Base-by-base conservation (phyloP, 1,284 basidiomycete species). In the Cryptococcus amylolentus region DNA sequence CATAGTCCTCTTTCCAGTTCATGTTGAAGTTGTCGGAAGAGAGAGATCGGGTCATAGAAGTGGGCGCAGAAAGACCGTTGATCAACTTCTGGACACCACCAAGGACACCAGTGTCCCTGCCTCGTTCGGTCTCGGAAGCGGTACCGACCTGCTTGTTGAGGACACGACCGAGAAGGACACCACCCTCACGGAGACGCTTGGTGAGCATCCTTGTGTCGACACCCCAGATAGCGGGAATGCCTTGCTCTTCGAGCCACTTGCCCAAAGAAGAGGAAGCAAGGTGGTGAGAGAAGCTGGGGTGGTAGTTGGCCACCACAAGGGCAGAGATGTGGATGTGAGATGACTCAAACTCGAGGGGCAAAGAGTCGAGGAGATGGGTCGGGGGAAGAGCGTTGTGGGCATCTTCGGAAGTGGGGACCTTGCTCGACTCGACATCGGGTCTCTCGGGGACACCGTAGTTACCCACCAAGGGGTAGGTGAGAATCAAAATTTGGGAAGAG, bases 371-470 rank as follows among this genome's bases (percentile, higher is more conserved):
- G 46, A 78, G 65, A 55, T 69, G 54, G 14, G 68, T 69, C 13
- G 69, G 53, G 31, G 73, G 72, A 45, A 68, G 70, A 23, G 73
- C 72, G 41, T 75, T 73, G 63, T 73, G 69, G n/a, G 71, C 71
- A 53, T 76, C 71, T 43, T 68, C 71, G 35, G 72, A 66, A 39
- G 75, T 67, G 16, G 73, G 71, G 43, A 68, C 55, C n/a, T 55
- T 49, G 51, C 57, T 56, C 12, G 83, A 77, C 46, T 80, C 76
- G 49, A 79, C 72, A 49, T 69, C 64, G 45, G 78, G 75, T 43
- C 93, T 86, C 62, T 83, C 83, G 54, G 96, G 96, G n/a, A 98
- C 94, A 77, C 96, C 96, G 74, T 99, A 99, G 78, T 98, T 98
- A 55, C 96, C 96, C 66, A 98, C 83, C 67, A 99, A 83, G 5